phyloP scores from a whole-genome alignment of 2,329 filamentous ascomycete species.

The Coniochaeta hoffmannii region DNA sequence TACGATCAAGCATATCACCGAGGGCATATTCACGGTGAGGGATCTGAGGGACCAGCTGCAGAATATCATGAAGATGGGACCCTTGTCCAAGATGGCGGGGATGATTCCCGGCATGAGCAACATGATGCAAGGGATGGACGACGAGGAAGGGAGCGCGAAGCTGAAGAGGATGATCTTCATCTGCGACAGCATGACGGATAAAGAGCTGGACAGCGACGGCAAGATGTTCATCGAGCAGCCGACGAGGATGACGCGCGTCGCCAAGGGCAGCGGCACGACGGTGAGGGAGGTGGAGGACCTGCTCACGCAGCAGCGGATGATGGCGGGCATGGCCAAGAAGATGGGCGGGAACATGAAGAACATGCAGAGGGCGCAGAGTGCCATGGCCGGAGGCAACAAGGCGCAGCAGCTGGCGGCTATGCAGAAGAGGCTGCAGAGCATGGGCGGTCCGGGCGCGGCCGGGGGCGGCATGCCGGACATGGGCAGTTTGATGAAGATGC shows the following conservation, averaged over 20 bases:
- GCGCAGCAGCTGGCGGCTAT: conserved; percentile 91
- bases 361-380: conserved; percentile 87
- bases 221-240: conserved; percentile 92
- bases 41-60: conserved; percentile 91
- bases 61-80: conserved; percentile 99
- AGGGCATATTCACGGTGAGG: conserved; percentile 91
- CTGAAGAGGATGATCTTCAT: conserved; percentile 99
- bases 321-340: conserved; percentile 98
- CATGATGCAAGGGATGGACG: conserved; percentile 94
- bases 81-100: conserved; percentile 91
- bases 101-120: conserved; percentile 96
- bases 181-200: conserved; percentile 95
- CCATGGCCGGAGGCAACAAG: conserved; percentile 86
- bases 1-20: conserved; percentile 97
- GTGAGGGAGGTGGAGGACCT: conserved; percentile 93
- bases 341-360: conserved; percentile 98
- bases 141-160: conserved; percentile 90
- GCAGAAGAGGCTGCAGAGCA: conserved; percentile 90
- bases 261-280: conserved; percentile 80
- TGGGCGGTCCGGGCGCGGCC: conserved; percentile 67
- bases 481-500: conserved; percentile 85
- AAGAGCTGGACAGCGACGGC: conserved; percentile 91
- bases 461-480: conserved; percentile 73
- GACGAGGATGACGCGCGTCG: conserved; percentile 85
- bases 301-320: conserved; percentile 96